phyloP scores from a whole-genome alignment of 345 rosid species.

The Aethionema arabicum region DNA sequence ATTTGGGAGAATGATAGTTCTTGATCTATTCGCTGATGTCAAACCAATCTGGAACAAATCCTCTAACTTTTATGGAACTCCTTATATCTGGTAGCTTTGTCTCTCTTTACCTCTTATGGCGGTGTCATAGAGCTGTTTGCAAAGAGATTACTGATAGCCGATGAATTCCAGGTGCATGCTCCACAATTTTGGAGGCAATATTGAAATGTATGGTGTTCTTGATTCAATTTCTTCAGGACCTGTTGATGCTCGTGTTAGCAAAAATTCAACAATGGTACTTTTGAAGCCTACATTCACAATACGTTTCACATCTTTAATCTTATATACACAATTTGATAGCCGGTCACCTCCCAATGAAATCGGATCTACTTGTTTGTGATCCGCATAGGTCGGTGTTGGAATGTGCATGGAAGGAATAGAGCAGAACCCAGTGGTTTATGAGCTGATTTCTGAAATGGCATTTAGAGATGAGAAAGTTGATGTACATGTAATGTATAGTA shows the following conservation, averaged over 20 bases:
- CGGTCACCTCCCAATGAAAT: slow-evolving; percentile 1
- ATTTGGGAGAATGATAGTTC: slow-evolving; percentile 85
- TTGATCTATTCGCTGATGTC: slow-evolving; percentile 93
- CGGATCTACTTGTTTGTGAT: slow-evolving; percentile 14
- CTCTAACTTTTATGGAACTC: slow-evolving; percentile 84
- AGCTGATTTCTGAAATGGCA: slow-evolving; percentile 94
- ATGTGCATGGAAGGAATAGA: slow-evolving; percentile 99
- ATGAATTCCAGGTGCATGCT: slow-evolving; percentile 72
- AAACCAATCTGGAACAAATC: slow-evolving; percentile 84
- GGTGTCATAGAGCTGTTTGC: slow-evolving; percentile 5
- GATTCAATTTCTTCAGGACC: slow-evolving; percentile 88
- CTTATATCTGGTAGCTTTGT: slow-evolving; percentile 71
- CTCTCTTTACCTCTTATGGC: slow-evolving; percentile 4
- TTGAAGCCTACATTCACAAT: slow-evolving; percentile 3
- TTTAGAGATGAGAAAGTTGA: slow-evolving; percentile 68
- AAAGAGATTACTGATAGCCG: slow-evolving; percentile 3
- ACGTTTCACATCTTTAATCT: slow-evolving; percentile 8
- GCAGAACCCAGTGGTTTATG: slow-evolving; percentile 91
- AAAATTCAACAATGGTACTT: slow-evolving; percentile 91
- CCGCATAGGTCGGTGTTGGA: slow-evolving; percentile 83
- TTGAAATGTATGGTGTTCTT: slow-evolving; percentile 84
- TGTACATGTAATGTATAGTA: slow-evolving; percentile 51
- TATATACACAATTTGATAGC: not conserved
- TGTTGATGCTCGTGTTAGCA: slow-evolving; percentile 66
- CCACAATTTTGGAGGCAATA: slow-evolving; percentile 95